phyloP scores from a whole-genome alignment of 2,329 filamentous ascomycete species.

The Pseudocercospora macadamiae region DNA sequence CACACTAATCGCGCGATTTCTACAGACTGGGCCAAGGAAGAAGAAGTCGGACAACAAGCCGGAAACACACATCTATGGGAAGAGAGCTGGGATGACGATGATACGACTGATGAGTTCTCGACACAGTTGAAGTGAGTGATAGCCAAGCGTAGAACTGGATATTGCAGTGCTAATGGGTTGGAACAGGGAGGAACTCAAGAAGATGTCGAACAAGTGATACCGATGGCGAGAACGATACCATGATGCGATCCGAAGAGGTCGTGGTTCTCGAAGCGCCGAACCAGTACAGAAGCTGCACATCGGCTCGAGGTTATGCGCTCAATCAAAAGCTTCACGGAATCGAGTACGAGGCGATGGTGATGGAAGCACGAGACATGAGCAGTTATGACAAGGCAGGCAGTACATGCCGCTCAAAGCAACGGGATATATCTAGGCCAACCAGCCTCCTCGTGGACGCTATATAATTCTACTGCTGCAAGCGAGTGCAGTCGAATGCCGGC shows the following conservation, averaged over 20 bases:
- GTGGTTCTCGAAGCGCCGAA: background rate
- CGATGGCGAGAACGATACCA: no score
- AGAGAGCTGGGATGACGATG: conserved; percentile 99
- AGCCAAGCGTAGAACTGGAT: background rate
- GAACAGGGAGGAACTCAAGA: conserved; percentile 78
- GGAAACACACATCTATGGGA: conserved; percentile 81
- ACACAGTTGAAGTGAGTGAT: conserved; percentile 82
- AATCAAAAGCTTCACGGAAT: no score
- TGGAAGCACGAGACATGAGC: no score
- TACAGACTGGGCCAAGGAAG: conserved; percentile 88
- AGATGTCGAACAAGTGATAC: conserved; percentile 67
- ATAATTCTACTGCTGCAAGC: background rate
- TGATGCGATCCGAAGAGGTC: background rate
- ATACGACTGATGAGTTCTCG: conserved; percentile 95
- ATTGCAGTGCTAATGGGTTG: background rate
- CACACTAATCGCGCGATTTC: no score
- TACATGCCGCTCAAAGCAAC: background rate
- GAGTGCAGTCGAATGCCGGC: background rate
- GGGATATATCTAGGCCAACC: background rate
- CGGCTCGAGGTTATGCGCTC: no score
- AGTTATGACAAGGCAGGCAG: background rate
- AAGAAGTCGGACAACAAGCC: conserved; percentile 72
- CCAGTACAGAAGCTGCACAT: background rate
- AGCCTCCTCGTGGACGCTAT: background rate
- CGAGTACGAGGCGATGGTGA: no score